Evolutionary conservation across 2,329 filamentous ascomycete genomes (phyloP), one percentile per base, ranked within the genome.

Genomic region (Aspergillus puulaauensis): DNA sequence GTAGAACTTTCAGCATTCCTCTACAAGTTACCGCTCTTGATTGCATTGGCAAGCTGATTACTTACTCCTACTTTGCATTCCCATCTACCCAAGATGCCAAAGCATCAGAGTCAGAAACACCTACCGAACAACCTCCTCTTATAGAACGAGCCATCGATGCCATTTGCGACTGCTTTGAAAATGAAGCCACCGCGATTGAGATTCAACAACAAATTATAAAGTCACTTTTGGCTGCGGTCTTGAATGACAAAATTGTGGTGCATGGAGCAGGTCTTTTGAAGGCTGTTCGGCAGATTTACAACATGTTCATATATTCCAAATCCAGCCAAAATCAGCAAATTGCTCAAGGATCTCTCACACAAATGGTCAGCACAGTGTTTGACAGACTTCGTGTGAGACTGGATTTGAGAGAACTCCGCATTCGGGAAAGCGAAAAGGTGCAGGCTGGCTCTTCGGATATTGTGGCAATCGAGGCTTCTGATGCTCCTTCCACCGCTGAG

Each of bases 311-410:
- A 59, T 86, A 98, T 51, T 98, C 93, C 64, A 92, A 95, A 71
- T 96, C 89, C 63, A 96, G 89, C 62, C 86, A 91, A 56, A 99
- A 98, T 73, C 95, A 99, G 79, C 93, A 96, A 74, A 91, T 98
- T 50, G 96, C 96, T 1, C 96, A 99, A 74, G 95, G 95, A 3
- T 97, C 95, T 4, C 80, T 99, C 69, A 96, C 93, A 3, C 95
- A 99, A 77, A 99, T 99, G 95, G 91, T 98, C 40, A 93, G 93
- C 64, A 98, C 93, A 1, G 95, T 99, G 3, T 99, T 99, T 68
- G 95, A 99, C 75, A 83, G 95, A 61, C 93, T 99, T 63, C 96
- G 95, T 78, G 85, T 85, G 1, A 84, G 95, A 53, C 79, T 99
- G 61, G 88, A 93, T 58, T 86, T 92, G 80, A 97, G 96, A 74